Evolutionary conservation across 768 basidiomycete genomes (phyloP).

Genomic region (Panaeolus cyanescens): DNA sequence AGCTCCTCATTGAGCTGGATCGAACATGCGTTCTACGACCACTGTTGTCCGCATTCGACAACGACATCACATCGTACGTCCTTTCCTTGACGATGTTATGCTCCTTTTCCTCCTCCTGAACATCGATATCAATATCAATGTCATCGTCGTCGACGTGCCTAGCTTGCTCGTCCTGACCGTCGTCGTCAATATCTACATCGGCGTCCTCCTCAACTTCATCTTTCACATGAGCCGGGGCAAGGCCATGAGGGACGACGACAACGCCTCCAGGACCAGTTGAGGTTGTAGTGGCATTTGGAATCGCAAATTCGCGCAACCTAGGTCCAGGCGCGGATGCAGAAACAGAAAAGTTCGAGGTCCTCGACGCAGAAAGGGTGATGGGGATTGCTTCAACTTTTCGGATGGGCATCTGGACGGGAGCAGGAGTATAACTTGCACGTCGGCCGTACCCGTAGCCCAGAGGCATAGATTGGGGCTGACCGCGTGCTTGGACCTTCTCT

Average conservation of each 20-base stretch:
- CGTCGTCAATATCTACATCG: not conserved
- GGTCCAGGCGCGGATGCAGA: conserved; percentile 39
- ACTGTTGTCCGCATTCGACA: not conserved
- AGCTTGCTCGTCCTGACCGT: not conserved
- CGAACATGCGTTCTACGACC: conserved; percentile 4
- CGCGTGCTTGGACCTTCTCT: conserved; percentile 8
- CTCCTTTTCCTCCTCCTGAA: conserved; percentile 14
- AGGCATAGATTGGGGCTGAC: conserved; percentile 3
- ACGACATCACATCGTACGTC: not conserved
- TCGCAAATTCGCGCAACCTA: conserved; percentile 65
- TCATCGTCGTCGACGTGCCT: conserved; percentile 2
- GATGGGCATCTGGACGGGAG: not conserved
- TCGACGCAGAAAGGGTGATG: conserved; percentile 22
- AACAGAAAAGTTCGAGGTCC: conserved; percentile 15
- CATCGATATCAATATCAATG: conserved; percentile 13
- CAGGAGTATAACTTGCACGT: conserved; percentile 11
- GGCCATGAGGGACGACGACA: conserved; percentile 29
- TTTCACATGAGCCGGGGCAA: conserved; percentile 48
- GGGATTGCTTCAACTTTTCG: conserved; percentile 12
- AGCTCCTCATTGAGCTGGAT: conserved; percentile 14
- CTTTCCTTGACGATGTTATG: conserved; percentile 32
- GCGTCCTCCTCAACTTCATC: conserved; percentile 44
- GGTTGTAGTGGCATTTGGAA: conserved; percentile 28
- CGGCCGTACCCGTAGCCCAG: conserved; percentile 3
- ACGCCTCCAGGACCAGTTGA: conserved; percentile 28